Evolutionary conservation across 768 basidiomycete genomes (phyloP), one percentile per base, ranked within the genome.

Genomic region (Trametes sanguinea): DNA sequence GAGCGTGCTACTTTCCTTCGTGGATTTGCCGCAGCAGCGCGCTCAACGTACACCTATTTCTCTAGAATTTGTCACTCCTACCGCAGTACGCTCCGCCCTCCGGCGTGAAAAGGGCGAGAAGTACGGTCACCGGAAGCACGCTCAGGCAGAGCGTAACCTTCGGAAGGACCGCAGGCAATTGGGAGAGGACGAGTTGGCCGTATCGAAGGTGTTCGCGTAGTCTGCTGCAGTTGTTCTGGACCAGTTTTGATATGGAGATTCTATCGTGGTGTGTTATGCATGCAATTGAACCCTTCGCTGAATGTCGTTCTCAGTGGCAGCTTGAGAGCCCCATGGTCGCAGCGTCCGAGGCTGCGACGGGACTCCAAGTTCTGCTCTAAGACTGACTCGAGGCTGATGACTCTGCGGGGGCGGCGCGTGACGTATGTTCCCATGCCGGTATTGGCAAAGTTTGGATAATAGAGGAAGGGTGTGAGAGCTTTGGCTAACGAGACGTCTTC

Each of bases 41-140:
- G 4, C 29, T 9, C 22, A 43, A 11, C 27, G 33, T 39, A 37
- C 59, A 59, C 2, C 43, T 61, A 35, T 73, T 59, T 2, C 40
- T 61, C 35, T 73, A 95, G 97, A 97, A 81, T 99, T 97, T 71
- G 80, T 98, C 48, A 89, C 94, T 1, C 96, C 97, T 5, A 83
- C 94, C 10, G 86, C 89, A 8, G 81, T 90, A 22, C 86, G 94
- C 54, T 88, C 88, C 14, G 78, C 84, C 0, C 71, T 83, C 58
- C 87, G 86, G 72, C 82, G 86, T 65, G 86, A 84, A 67, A 85
- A 88, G 73, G 95, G 94, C 0, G 79, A 82, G 61, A 94, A 86
- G 75, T 98, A 98, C 76, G 84, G 84, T 57, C 79, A 81, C 42
- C 83, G 96, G 61, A 95, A 97, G 76, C 83, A 90, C 48, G 88